Percentiles rank a stretch among this genome's conserved stretches.
Conservation (phyloP, 2,329 filamentous ascomycete species). For the Hypoxylon sp. region DNA sequence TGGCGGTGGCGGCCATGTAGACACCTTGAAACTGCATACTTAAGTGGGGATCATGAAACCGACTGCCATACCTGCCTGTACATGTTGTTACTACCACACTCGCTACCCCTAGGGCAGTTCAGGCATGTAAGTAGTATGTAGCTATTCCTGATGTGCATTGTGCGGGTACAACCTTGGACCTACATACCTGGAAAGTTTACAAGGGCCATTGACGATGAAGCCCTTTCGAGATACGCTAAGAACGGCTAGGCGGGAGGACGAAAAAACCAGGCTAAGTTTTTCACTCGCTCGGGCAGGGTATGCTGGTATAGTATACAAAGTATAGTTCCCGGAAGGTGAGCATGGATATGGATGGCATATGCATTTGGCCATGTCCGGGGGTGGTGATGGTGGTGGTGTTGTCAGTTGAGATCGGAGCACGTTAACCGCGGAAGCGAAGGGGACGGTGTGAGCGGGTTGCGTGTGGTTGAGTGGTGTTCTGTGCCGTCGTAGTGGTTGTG, state of each 20-base stretch:
- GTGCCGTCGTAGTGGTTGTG: constrained; percentile 6
- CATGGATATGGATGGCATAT: constrained; percentile 31
- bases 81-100: constrained; percentile 34
- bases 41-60: constrained; percentile 55
- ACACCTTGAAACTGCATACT: constrained; percentile 53
- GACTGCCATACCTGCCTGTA: constrained; percentile 44
- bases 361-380: constrained; percentile 35
- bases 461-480: constrained; percentile 21
- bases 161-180: constrained; percentile 46
- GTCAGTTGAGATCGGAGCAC: constrained; percentile 50
- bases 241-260: constrained; percentile 36
- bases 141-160: constrained; percentile 53
- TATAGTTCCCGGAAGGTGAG: constrained; percentile 24
- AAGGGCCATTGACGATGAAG: constrained; percentile 29
- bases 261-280: constrained; percentile 17
- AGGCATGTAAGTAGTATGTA: constrained; percentile 37
- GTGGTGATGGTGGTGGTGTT: constrained; percentile 33
- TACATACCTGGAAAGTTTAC: constrained; percentile 25
- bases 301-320: constrained; percentile 25
- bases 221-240: constrained; percentile 31
- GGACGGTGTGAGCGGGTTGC: constrained; percentile 20
- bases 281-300: constrained; percentile 34
- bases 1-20: constrained; percentile 54
- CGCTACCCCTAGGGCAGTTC: constrained; percentile 35
- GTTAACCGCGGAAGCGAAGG: constrained; percentile 52